These are phyloP conservation scores for Pythium biforme DNA, from an alignment of 352 stramenopile genomes.

Conservation along the genomic window DNA sequence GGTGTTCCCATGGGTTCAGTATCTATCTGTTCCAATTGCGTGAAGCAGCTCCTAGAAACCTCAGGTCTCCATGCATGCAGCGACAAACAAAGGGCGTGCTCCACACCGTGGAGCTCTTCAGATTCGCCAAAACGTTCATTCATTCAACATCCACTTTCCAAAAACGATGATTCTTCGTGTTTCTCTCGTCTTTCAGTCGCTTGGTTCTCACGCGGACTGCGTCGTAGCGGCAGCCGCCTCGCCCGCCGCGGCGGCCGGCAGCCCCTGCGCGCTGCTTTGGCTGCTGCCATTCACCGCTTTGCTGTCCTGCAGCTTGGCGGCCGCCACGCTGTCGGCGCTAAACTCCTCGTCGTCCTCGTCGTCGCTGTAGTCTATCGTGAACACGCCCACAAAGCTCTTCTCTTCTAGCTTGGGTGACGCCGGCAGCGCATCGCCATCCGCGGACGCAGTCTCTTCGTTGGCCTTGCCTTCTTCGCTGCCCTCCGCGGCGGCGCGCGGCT, in stretches of 20 bases:
- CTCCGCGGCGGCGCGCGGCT: conserved; percentile 11
- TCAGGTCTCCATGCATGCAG: no score
- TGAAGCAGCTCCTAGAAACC: no score
- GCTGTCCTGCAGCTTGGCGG: no score
- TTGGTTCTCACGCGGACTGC: conserved; percentile 15
- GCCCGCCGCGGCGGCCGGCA: neutral
- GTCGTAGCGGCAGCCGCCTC: conserved; percentile 5
- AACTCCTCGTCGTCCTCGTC: conserved; percentile 53
- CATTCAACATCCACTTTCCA: conserved; percentile 5
- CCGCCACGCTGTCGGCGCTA: conserved; percentile 8
- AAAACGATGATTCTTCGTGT: neutral
- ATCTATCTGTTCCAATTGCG: no score
- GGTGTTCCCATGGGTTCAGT: conserved; percentile 4
- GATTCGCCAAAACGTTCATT: neutral
- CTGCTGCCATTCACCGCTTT: neutral
- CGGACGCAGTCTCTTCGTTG: no score
- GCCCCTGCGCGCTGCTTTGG: no score
- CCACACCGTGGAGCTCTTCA: no score
- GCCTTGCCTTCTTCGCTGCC: conserved; percentile 24
- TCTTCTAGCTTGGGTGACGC: conserved; percentile 14
- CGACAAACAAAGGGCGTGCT: no score
- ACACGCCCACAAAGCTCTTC: conserved; percentile 69
- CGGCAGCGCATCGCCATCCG: neutral
- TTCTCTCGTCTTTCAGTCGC: neutral
- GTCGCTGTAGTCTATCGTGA: conserved; percentile 82